phyloP scores from a whole-genome alignment of 768 basidiomycete species.

The Lentinula aciculospora region DNA sequence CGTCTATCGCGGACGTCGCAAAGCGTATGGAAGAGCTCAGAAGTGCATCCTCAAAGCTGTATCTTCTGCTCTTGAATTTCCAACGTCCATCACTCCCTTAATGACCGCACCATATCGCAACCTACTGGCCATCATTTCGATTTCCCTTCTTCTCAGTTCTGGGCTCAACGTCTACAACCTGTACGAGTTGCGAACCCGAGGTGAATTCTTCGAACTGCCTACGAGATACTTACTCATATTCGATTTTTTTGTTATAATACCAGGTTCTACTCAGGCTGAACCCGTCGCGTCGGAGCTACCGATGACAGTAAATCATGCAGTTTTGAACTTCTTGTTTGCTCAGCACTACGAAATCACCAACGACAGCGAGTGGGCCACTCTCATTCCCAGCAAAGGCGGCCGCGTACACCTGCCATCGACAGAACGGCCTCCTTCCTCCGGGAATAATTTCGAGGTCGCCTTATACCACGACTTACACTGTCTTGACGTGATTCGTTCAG shows the following conservation, averaged over 20 bases:
- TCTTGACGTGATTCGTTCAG: not conserved
- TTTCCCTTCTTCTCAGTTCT: not conserved
- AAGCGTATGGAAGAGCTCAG: not conserved
- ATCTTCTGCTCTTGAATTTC: not conserved
- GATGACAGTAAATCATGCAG: not conserved
- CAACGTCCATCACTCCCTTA: not conserved
- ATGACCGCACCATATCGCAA: not conserved
- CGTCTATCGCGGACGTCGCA: not conserved
- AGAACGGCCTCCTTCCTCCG: not conserved
- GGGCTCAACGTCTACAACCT: not conserved
- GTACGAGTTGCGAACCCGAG: not conserved
- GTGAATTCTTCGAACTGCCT: not conserved
- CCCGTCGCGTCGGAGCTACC: constrained; percentile 10
- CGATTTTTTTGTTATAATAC: not conserved
- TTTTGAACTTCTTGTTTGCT: constrained; percentile 1
- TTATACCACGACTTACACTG: not conserved
- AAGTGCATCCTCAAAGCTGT: not conserved
- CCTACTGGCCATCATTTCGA: not conserved
- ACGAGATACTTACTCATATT: not conserved
- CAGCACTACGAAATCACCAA: not conserved
- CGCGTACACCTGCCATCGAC: not conserved
- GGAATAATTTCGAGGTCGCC: not conserved
- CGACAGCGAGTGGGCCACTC: not conserved
- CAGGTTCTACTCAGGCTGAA: not conserved
- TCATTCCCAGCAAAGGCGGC: not conserved